Percentiles rank a stretch among this genome's conserved stretches.
phyloP scores from a whole-genome alignment of 208 protist species.

The Crithidia mellificae region DNA sequence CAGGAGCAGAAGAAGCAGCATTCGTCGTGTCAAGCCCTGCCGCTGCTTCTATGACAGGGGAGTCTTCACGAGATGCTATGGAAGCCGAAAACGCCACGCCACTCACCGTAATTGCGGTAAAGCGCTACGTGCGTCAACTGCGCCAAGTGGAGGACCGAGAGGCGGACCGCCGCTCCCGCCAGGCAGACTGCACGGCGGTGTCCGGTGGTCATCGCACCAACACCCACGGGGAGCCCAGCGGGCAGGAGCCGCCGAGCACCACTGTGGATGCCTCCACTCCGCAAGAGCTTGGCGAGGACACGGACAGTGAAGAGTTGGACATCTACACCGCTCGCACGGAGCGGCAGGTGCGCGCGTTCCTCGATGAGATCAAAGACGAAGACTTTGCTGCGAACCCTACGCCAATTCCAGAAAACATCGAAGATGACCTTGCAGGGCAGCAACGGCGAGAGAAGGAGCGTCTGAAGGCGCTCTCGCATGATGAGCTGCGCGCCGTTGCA shows the following conservation, averaged over 20 bases:
- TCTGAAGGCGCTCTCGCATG: conserved; percentile 8
- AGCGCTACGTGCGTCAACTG: conserved; percentile 3
- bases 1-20: too few species aligned
- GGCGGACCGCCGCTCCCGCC: neutral
- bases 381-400: neutral
- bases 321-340: conserved; percentile 18
- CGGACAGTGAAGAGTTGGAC: conserved; percentile 24
- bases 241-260: conserved; percentile 8
- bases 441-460: conserved; percentile 4
- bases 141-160: neutral
- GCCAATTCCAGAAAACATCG: neutral
- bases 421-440: conserved; percentile 5
- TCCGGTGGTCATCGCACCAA: neutral
- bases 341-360: conserved; percentile 20
- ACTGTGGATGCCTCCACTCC: neutral
- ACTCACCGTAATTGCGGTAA: neutral
- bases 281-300: conserved; percentile 13
- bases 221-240: neutral
- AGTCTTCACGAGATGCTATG: neutral
- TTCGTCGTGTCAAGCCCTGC: too few species aligned
- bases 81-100: neutral
- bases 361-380: conserved; percentile 2
- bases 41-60: neutral
- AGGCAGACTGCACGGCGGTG: neutral
- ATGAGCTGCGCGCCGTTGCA: conserved; percentile 40